phyloP scores from a whole-genome alignment of 108 stramenopile species.

The Schizochytrium sp. region DNA sequence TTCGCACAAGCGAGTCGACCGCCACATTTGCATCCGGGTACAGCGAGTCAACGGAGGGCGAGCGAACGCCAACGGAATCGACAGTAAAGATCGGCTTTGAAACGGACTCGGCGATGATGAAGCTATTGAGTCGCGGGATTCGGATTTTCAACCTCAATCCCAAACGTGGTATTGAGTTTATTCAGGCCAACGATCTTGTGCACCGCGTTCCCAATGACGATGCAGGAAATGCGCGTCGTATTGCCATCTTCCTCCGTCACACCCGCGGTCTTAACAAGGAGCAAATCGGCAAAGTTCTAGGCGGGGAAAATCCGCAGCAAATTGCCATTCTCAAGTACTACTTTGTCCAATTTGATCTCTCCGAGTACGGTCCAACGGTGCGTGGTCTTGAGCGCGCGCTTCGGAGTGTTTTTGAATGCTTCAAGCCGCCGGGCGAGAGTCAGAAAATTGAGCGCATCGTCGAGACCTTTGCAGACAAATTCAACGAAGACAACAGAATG shows the following conservation, averaged over 20 bases:
- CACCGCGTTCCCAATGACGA: background rate
- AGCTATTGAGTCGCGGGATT: background rate
- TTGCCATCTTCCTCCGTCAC: background rate
- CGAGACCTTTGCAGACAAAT: background rate
- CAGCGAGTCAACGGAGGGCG: background rate
- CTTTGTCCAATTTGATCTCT: background rate
- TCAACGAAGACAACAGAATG: constrained; percentile 11
- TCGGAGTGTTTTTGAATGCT: background rate
- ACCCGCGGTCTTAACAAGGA: constrained; percentile 10
- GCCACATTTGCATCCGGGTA: background rate
- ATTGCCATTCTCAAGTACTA: background rate
- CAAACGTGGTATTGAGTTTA: background rate
- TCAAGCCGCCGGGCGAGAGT: constrained; percentile 1
- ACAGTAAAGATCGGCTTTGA: background rate
- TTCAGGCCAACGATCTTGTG: background rate
- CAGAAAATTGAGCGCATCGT: constrained; percentile 4
- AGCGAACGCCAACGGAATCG: background rate
- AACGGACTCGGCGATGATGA: constrained; percentile 1
- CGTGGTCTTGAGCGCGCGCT: background rate
- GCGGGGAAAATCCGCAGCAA: background rate
- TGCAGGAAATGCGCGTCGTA: background rate
- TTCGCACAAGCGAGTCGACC: background rate
- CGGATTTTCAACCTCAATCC: constrained; percentile 8
- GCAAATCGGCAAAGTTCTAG: constrained; percentile 7
- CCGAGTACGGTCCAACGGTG: background rate